Evolutionary conservation across 2,329 filamentous ascomycete genomes (phyloP).

Genomic region (Claviceps sp.): DNA sequence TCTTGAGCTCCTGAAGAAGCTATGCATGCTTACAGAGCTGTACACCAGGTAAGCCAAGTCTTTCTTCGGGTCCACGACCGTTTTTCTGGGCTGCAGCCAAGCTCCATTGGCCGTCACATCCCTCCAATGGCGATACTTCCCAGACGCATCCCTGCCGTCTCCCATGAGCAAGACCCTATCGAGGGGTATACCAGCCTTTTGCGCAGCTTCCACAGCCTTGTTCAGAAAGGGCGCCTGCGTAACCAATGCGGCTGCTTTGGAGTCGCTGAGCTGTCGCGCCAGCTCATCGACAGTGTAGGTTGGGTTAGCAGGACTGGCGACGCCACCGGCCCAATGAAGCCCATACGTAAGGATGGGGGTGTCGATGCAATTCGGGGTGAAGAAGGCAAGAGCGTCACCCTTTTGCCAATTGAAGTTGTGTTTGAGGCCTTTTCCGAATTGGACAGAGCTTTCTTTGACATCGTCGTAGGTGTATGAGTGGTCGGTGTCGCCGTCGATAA

Average conservation of each 20-base stretch:
- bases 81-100: slow-evolving; percentile 37
- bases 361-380: slow-evolving; percentile 78
- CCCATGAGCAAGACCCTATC: slow-evolving; percentile 68
- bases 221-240: slow-evolving; percentile 59
- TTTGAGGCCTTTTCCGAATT: slow-evolving; percentile 72
- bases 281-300: slow-evolving; percentile 76
- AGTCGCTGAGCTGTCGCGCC: slow-evolving; percentile 70
- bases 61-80: slow-evolving; percentile 51
- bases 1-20: too few relatives aligned
- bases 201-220: slow-evolving; percentile 53
- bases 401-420: slow-evolving; percentile 65
- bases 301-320: slow-evolving; percentile 77
- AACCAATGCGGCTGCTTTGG: slow-evolving; percentile 57
- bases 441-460: slow-evolving; percentile 48
- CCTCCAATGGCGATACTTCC: slow-evolving; percentile 56
- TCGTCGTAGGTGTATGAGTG: slow-evolving; percentile 57
- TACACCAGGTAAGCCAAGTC: slow-evolving; percentile 81
- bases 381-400: slow-evolving; percentile 72
- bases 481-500: slow-evolving; percentile 59
- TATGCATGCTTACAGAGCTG: slow-evolving; percentile 37
- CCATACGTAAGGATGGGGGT: slow-evolving; percentile 67
- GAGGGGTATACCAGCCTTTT: slow-evolving; percentile 53
- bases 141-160: slow-evolving; percentile 45
- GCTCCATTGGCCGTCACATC: slow-evolving; percentile 47
- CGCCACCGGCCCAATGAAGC: slow-evolving; percentile 68